Conservation (phyloP, 345 rosid genomes). For the Syzygium grande region DNA sequence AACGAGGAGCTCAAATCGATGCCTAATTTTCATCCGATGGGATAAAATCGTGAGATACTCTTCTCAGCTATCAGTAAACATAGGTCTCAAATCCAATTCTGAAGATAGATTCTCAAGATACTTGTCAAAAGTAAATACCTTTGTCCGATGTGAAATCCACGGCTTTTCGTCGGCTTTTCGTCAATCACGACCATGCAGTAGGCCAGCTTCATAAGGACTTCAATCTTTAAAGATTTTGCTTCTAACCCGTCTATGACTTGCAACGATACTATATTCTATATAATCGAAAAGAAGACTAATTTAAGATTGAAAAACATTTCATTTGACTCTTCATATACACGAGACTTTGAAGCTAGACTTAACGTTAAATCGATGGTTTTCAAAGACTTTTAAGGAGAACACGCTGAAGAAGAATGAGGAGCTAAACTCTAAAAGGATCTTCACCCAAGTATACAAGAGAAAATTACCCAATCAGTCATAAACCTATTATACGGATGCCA, state of each 20-base stretch:
- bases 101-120: background rate
- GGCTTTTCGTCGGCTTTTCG: no score
- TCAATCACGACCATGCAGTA: no score
- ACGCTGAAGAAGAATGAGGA: background rate
- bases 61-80: no score
- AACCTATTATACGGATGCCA: fast-evolving
- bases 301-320: background rate
- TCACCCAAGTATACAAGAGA: background rate
- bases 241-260: no score
- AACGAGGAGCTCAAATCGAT: no score
- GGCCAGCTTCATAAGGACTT: no score
- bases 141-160: no score
- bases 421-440: background rate
- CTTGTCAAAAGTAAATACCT: no score
- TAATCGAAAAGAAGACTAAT: background rate
- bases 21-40: no score
- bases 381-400: background rate
- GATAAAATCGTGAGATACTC: no score
- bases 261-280: background rate
- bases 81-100: no score
- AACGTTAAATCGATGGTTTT: background rate
- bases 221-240: no score
- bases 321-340: background rate
- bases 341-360: background rate
- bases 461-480: background rate